Evolutionary conservation across 2,329 filamentous ascomycete species (phyloP).

Genomic region (Leptosphaerulina australis): DNA sequence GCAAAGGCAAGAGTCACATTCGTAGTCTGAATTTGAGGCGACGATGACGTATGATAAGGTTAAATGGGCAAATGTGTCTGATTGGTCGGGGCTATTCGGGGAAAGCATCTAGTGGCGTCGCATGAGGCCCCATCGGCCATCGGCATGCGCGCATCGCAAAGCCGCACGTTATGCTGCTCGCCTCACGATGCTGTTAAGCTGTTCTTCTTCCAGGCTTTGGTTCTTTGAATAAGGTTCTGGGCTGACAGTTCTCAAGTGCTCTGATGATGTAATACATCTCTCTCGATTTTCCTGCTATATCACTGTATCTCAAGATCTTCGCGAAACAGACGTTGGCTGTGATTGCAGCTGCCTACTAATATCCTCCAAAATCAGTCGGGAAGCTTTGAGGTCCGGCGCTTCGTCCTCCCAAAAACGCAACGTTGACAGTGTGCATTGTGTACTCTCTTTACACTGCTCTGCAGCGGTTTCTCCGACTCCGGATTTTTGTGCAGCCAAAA

Average conservation of each 20-base stretch:
- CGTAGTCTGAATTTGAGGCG: not conserved
- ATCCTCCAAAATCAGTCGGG: slow-evolving; percentile 6
- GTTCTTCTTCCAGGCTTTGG: too few species aligned
- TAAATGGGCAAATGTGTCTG: not conserved
- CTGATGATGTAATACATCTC: too few species aligned
- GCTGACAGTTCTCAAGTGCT: too few species aligned
- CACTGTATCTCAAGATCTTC: too few species aligned
- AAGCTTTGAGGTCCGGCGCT: slow-evolving; percentile 22
- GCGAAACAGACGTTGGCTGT: not conserved
- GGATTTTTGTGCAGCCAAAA: slow-evolving; percentile 34
- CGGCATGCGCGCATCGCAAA: too few species aligned
- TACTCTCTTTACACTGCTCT: slow-evolving; percentile 1
- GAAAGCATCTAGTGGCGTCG: not conserved
- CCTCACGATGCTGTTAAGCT: not conserved
- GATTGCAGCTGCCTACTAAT: not conserved
- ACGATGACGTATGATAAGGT: not conserved
- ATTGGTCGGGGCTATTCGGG: slow-evolving; percentile 13
- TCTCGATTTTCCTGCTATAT: too few species aligned
- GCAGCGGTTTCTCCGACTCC: slow-evolving; percentile 10
- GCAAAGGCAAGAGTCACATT: too few species aligned
- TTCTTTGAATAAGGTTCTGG: too few species aligned
- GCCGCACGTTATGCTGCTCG: not conserved
- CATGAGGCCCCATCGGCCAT: not conserved
- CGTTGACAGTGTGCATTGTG: slow-evolving; percentile 16
- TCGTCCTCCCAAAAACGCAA: slow-evolving; percentile 28